Percentiles rank a stretch among this genome's conserved stretches.
Conservation (phyloP, 2,329 filamentous ascomycete species). For the Calonectria honghensis region DNA sequence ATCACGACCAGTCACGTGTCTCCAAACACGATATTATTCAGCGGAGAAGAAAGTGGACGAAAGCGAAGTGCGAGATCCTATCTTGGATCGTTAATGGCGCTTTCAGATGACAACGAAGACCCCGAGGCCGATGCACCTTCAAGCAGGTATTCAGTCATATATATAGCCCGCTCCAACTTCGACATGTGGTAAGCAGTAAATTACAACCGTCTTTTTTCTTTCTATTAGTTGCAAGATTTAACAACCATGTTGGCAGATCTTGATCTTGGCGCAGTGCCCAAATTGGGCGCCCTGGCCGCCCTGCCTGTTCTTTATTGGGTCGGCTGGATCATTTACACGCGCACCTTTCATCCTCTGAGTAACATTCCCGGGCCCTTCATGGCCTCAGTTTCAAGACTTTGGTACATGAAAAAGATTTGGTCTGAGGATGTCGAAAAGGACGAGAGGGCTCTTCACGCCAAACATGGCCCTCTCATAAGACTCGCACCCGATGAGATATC, state of each 20-base stretch:
- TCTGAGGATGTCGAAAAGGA: slow-evolving; percentile 6
- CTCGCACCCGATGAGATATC: neutral
- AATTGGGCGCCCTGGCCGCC: neutral
- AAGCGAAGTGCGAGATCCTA: slow-evolving; percentile 13
- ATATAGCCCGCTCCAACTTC: slow-evolving; percentile 1
- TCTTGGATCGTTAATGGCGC: slow-evolving; percentile 2
- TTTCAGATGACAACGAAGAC: slow-evolving; percentile 12
- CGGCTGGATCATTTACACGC: slow-evolving; percentile 28
- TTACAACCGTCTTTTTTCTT: neutral
- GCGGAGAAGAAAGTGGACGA: neutral
- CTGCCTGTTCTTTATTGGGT: slow-evolving; percentile 29
- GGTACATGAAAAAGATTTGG: slow-evolving; percentile 13
- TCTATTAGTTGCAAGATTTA: neutral
- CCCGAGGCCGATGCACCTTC: slow-evolving; percentile 1
- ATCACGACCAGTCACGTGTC: neutral
- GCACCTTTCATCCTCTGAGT: slow-evolving; percentile 24
- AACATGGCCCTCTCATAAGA: neutral
- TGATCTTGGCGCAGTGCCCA: neutral
- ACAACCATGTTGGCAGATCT: slow-evolving; percentile 14
- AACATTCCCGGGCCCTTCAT: slow-evolving; percentile 29
- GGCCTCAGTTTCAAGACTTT: slow-evolving; percentile 25
- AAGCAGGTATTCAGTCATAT: slow-evolving; percentile 4
- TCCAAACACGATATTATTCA: slow-evolving; percentile 2
- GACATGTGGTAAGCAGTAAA: neutral
- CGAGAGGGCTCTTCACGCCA: slow-evolving; percentile 11